Percentiles rank a stretch among this genome's conserved stretches.
Evolutionary conservation across 345 rosid genomes (phyloP).

Genomic region (Citrus australasica): DNA sequence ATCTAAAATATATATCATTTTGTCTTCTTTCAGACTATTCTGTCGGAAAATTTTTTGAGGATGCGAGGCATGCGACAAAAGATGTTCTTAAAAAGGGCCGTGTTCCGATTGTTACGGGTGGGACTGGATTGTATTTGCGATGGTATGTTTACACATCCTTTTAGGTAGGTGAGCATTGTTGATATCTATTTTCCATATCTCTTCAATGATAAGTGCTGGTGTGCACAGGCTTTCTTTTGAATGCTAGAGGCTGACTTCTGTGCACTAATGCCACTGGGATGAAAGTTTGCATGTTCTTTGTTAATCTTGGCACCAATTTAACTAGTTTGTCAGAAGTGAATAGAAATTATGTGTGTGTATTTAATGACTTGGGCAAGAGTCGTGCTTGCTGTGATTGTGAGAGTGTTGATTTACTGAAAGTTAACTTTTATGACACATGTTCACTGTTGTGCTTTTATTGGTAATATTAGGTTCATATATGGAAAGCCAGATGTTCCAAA

Average conservation of each 20-base stretch:
- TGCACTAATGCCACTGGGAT: neutral
- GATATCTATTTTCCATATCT: neutral
- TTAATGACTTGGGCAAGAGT: neutral
- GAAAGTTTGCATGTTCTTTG: conserved; percentile 3
- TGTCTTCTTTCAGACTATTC: conserved; percentile 62
- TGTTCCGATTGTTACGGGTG: conserved; percentile 86
- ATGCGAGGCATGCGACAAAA: conserved; percentile 70
- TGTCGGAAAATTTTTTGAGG: conserved; percentile 70
- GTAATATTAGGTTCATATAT: conserved; percentile 59
- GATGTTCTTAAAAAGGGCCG: conserved; percentile 54
- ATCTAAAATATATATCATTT: neutral
- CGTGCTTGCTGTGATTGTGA: neutral
- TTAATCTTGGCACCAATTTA: neutral
- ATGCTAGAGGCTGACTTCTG: neutral
- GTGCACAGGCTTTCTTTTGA: neutral
- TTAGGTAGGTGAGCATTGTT: conserved; percentile 15
- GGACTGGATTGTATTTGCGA: conserved; percentile 88
- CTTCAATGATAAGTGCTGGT: neutral
- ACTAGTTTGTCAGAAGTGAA: neutral
- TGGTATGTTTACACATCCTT: conserved; percentile 51
- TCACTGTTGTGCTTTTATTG: conserved; percentile 7
- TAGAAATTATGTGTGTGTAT: neutral
- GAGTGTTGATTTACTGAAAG: neutral
- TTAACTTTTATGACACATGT: neutral
- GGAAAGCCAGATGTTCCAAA: conserved; percentile 93